Evolutionary conservation across 441 rosid species (phyloP).

Genomic region (Macaranga tanarius): DNA sequence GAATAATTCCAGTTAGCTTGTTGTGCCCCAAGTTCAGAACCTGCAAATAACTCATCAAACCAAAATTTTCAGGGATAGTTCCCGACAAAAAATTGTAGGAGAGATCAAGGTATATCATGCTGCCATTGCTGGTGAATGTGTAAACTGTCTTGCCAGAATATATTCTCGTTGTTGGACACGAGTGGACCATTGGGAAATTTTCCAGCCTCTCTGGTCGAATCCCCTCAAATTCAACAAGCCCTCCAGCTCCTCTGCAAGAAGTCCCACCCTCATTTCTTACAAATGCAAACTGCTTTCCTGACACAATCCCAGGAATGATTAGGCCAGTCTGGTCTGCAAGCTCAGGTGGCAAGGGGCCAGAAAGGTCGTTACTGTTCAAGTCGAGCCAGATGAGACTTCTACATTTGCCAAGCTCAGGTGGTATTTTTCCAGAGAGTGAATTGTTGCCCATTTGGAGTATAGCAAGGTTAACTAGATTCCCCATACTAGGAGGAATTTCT

Average conservation of each 20-base stretch:
- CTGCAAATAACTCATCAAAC: slow-evolving; percentile 66
- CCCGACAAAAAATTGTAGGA: slow-evolving; percentile 73
- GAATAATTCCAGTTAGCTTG: slow-evolving; percentile 60
- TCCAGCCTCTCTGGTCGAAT: slow-evolving; percentile 72
- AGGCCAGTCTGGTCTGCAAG: slow-evolving; percentile 75
- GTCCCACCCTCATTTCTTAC: slow-evolving; percentile 96
- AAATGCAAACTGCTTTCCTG: slow-evolving; percentile 90
- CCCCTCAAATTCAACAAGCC: slow-evolving; percentile 90
- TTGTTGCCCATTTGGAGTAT: slow-evolving; percentile 90
- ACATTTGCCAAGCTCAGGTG: slow-evolving; percentile 75
- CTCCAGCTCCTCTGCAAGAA: slow-evolving; percentile 94
- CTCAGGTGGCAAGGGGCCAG: slow-evolving; percentile 62
- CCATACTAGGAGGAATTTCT: slow-evolving; percentile 67
- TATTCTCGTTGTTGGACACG: slow-evolving; percentile 77
- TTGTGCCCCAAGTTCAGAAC: slow-evolving; percentile 92
- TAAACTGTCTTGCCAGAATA: slow-evolving; percentile 79
- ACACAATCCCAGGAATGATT: slow-evolving; percentile 66
- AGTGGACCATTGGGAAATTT: slow-evolving; percentile 74
- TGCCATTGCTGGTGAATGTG: slow-evolving; percentile 64
- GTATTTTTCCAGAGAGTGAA: slow-evolving; percentile 68
- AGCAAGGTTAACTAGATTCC: slow-evolving; percentile 66
- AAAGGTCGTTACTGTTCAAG: slow-evolving; percentile 75
- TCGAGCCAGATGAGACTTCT: slow-evolving; percentile 91
- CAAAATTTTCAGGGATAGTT: slow-evolving; percentile 59
- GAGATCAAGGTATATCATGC: slow-evolving; percentile 84